These are phyloP conservation scores for Castanea mollissima DNA, from an alignment of 306 rosid species.

Conservation along the genomic window DNA sequence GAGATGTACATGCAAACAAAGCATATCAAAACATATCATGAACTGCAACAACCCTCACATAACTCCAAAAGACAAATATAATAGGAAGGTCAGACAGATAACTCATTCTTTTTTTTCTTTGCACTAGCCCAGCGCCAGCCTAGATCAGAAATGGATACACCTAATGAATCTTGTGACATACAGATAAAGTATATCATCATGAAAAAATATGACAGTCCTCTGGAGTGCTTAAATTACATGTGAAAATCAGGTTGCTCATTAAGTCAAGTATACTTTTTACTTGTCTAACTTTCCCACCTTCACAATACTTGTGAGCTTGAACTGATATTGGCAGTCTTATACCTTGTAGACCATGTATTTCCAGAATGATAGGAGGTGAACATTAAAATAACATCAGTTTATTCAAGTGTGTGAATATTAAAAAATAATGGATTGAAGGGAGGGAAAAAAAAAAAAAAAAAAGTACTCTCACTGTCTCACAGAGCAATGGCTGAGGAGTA, in stretches of 20 bases:
- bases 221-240: background rate
- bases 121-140: background rate
- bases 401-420: background rate
- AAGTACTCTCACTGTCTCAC: too few species aligned
- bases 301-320: slow-evolving; percentile 1
- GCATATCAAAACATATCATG: background rate
- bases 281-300: slow-evolving; percentile 7
- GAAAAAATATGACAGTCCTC: slow-evolving; percentile 9
- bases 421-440: background rate
- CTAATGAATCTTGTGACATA: background rate
- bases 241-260: background rate
- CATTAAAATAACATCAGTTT: background rate
- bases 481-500: too few species aligned
- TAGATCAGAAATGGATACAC: too few species aligned
- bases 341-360: background rate
- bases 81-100: background rate
- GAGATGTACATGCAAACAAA: background rate
- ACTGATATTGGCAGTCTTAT: background rate
- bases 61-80: background rate
- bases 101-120: slow-evolving; percentile 1
- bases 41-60: background rate
- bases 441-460: too few species aligned
- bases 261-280: background rate
- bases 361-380: background rate
- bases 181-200: slow-evolving; percentile 7